phyloP scores from a whole-genome alignment of 1,139 yeast species.

The Saccharomyces hybrid region DNA sequence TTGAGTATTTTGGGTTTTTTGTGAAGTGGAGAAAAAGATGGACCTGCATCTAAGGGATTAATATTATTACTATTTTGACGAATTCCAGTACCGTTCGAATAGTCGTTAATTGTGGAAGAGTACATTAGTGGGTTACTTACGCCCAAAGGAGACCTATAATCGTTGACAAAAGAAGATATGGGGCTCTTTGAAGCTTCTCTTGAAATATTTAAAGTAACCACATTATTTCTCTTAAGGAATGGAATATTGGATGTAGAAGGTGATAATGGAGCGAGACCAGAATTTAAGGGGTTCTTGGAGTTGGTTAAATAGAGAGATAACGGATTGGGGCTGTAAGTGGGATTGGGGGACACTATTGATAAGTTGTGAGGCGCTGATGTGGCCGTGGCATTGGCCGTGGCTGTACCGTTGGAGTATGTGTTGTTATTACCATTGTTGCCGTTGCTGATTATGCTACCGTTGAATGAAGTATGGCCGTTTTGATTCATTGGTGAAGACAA shows the following conservation, averaged over 20 bases:
- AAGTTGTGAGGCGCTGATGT: conserved; percentile 8
- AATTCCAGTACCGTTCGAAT: background rate
- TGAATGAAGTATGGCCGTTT: background rate
- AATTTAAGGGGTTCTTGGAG: conserved; percentile 7
- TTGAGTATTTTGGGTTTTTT: background rate
- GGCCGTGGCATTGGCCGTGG: background rate
- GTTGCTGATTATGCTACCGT: background rate
- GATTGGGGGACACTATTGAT: conserved; percentile 22
- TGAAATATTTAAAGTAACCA: conserved; percentile 23
- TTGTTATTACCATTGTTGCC: background rate
- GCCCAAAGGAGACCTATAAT: conserved; percentile 16
- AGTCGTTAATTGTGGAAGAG: background rate
- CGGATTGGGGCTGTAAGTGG: conserved; percentile 18
- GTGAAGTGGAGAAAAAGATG: background rate
- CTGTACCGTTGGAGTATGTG: background rate
- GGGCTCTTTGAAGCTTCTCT: conserved; percentile 24
- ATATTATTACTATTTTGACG: background rate
- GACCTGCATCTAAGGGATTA: conserved; percentile 1
- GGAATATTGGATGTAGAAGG: conserved; percentile 17
- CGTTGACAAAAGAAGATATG: conserved; percentile 16
- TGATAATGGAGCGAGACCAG: conserved; percentile 11
- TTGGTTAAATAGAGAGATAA: conserved; percentile 15
- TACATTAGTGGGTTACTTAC: conserved; percentile 13
- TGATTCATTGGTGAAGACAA: conserved; percentile 14
- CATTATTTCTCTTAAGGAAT: conserved; percentile 19